Evolutionary conservation across 2,329 filamentous ascomycete species (phyloP).

Genomic region (Fusarium falciforme): DNA sequence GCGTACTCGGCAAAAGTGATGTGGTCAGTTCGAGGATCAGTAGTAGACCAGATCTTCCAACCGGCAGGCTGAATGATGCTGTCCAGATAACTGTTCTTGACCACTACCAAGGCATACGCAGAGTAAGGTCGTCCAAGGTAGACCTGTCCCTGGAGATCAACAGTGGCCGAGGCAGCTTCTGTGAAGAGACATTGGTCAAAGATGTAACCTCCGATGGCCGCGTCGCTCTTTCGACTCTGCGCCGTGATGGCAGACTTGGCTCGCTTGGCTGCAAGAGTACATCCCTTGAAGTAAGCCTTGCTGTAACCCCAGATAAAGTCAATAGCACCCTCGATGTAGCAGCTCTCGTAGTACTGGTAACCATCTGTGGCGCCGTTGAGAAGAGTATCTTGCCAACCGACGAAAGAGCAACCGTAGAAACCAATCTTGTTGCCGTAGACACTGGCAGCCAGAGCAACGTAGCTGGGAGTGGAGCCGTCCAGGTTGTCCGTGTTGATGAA

Average conservation of each 20-base stretch:
- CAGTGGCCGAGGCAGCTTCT: constrained; percentile 31
- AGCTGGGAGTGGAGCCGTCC: constrained; percentile 49
- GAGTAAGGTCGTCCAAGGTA: constrained; percentile 61
- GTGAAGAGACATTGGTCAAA: constrained; percentile 47
- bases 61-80: constrained; percentile 37
- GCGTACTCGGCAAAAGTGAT: constrained; percentile 68
- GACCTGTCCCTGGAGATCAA: constrained; percentile 48
- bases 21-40: constrained; percentile 66
- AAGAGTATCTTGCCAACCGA: constrained; percentile 62
- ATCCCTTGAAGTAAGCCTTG: constrained; percentile 50
- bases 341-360: constrained; percentile 59
- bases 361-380: constrained; percentile 53
- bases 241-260: constrained; percentile 44
- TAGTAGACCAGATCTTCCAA: constrained; percentile 63
- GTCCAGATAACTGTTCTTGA: constrained; percentile 61
- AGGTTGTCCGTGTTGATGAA: constrained; percentile 57
- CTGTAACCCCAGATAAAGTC: constrained; percentile 42
- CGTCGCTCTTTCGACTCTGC: constrained; percentile 41
- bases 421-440: constrained; percentile 45
- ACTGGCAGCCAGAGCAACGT: constrained; percentile 53
- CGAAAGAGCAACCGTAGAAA: constrained; percentile 56
- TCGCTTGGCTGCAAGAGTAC: constrained; percentile 50
- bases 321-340: constrained; percentile 47
- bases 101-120: constrained; percentile 57
- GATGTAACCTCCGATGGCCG: constrained; percentile 45